Conservation (phyloP, 345 rosid species). For the Lepidium aucheri region DNA sequence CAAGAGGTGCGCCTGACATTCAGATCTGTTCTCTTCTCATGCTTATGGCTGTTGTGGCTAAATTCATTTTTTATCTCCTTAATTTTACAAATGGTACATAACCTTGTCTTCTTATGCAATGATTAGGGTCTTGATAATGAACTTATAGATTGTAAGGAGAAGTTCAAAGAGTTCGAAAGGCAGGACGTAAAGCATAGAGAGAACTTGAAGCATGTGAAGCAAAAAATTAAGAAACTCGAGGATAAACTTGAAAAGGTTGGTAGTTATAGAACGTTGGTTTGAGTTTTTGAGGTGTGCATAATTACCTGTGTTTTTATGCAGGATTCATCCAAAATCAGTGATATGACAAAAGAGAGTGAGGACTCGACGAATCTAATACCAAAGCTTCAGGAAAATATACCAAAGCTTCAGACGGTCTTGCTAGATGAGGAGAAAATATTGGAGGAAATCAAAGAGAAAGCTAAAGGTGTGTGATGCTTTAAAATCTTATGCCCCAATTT, state of each 20-base stretch:
- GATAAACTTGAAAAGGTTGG: constrained; percentile 77
- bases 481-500: neutral
- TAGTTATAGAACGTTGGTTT: constrained; percentile 7
- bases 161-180: constrained; percentile 92
- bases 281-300: neutral
- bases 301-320: constrained; percentile 31
- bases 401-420: constrained; percentile 59
- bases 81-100: neutral
- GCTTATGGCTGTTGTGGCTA: neutral
- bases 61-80: neutral
- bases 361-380: constrained; percentile 58
- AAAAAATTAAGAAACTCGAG: constrained; percentile 88
- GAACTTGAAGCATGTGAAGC: constrained; percentile 87
- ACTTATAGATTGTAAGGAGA: constrained; percentile 68
- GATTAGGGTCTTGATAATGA: constrained; percentile 68
- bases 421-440: constrained; percentile 61
- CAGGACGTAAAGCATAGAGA: constrained; percentile 89
- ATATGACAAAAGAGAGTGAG: constrained; percentile 57
- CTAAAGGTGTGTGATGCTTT: constrained; percentile 50
- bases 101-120: constrained; percentile 14
- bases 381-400: constrained; percentile 68
- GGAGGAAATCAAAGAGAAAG: constrained; percentile 69
- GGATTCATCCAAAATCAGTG: constrained; percentile 67
- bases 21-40: constrained; percentile 2
- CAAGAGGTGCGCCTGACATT: constrained; percentile 61